phyloP scores from a whole-genome alignment of 495 filamentous ascomycete species.

The Trichoderma erinaceum region DNA sequence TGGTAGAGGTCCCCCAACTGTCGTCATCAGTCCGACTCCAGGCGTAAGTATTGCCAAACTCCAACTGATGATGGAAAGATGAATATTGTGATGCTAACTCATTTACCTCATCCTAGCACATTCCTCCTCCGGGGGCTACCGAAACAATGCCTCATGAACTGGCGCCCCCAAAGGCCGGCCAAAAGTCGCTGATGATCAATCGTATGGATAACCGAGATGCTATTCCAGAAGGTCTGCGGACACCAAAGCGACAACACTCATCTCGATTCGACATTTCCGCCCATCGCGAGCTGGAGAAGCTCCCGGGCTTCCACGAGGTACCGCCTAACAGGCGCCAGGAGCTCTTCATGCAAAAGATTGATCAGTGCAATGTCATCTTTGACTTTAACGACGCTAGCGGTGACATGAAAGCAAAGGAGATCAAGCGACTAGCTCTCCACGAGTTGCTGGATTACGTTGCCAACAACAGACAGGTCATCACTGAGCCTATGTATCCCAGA shows the following conservation, averaged over 20 bases:
- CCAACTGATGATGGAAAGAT: constrained; percentile 7
- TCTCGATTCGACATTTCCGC: constrained; percentile 97
- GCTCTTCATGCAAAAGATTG: constrained; percentile 99
- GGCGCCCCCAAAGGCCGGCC: constrained; percentile 78
- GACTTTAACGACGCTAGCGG: constrained; percentile 98
- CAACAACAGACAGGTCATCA: constrained; percentile 97
- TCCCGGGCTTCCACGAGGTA: constrained; percentile 98
- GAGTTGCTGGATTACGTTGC: constrained; percentile 97
- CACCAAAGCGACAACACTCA: constrained; percentile 92
- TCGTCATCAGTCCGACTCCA: constrained; percentile 91
- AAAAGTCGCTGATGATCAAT: constrained; percentile 85
- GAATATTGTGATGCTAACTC: constrained; percentile 17
- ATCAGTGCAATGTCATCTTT: constrained; percentile 99
- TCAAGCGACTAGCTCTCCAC: constrained; percentile 94
- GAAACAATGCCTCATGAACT: constrained; percentile 99
- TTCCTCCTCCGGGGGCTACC: constrained; percentile 84
- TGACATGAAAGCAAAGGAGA: constrained; percentile 99
- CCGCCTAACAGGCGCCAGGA: constrained; percentile 92
- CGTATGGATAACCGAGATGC: constrained; percentile 92
- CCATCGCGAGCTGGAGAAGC: constrained; percentile 91
- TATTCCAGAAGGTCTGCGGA: constrained; percentile 88
- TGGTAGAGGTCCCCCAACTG: constrained; percentile 73
- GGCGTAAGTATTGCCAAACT: constrained; percentile 58
- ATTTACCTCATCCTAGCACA: constrained; percentile 56
- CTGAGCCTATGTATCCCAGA: constrained; percentile 96